Percentiles rank a stretch among this genome's conserved stretches.
phyloP scores from a whole-genome alignment of 805 yeast species.

The Zygoascus biomembranicola region DNA sequence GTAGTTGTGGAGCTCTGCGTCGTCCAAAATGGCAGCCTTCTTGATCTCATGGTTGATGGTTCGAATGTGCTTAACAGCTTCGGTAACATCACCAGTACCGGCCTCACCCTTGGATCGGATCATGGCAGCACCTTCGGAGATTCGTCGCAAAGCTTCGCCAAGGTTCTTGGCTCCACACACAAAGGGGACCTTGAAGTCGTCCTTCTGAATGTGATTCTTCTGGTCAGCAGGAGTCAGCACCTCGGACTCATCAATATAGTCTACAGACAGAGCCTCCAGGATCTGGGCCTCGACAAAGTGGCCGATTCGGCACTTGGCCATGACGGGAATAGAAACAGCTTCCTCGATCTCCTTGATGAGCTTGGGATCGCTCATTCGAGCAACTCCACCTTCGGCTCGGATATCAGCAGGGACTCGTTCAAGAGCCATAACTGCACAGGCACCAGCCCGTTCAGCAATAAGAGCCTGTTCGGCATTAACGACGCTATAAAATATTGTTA shows the following conservation, averaged over 20 bases:
- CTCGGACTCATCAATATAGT: conserved; percentile 78
- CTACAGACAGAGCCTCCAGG: conserved; percentile 61
- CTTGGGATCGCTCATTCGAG: conserved; percentile 79
- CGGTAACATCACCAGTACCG: conserved; percentile 80
- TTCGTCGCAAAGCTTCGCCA: conserved; percentile 74
- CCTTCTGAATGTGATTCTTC: conserved; percentile 52
- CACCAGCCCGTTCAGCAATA: conserved; percentile 77
- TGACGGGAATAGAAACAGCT: conserved; percentile 47
- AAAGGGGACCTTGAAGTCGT: conserved; percentile 59
- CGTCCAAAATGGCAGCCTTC: conserved; percentile 35
- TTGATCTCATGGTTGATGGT: conserved; percentile 50
- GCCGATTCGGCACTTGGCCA: conserved; percentile 84
- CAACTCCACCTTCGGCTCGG: conserved; percentile 72
- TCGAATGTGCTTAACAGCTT: conserved; percentile 69
- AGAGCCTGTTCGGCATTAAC: conserved; percentile 73
- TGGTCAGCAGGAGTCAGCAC: conserved; percentile 79
- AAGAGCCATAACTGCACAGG: conserved; percentile 84
- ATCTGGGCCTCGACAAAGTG: conserved; percentile 78
- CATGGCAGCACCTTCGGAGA: conserved; percentile 82
- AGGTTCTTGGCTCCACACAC: conserved; percentile 79
- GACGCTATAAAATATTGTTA: conserved; percentile 30
- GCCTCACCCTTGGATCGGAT: conserved; percentile 84
- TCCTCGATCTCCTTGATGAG: conserved; percentile 70
- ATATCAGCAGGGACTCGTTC: conserved; percentile 82
- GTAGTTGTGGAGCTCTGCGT: conserved; percentile 38